Percentiles rank a stretch among this genome's conserved stretches.
Evolutionary conservation across 2,329 filamentous ascomycete species (phyloP).

Genomic region (Xylariomycetidae sp.): DNA sequence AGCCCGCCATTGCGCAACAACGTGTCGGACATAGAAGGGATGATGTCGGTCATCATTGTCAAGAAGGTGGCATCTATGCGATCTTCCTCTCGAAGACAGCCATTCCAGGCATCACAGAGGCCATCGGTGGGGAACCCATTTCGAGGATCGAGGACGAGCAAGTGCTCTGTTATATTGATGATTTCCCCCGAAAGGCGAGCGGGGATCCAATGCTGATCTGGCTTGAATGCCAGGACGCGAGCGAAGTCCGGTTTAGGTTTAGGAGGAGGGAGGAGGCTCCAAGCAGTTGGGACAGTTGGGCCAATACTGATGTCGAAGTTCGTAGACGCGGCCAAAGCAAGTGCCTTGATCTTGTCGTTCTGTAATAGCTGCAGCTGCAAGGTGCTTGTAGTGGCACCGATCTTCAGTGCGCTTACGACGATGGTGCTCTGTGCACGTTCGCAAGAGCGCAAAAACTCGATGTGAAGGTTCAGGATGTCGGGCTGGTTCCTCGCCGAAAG

Average conservation of each 20-base stretch:
- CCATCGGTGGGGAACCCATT: slow-evolving; percentile 13
- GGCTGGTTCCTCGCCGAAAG: slow-evolving; percentile 15
- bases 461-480: slow-evolving; percentile 19
- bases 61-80: slow-evolving; percentile 19
- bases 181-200: slow-evolving; percentile 14
- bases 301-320: slow-evolving; percentile 19
- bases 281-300: slow-evolving; percentile 9
- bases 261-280: slow-evolving; percentile 13
- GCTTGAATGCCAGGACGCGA: slow-evolving; percentile 6
- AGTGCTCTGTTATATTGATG: slow-evolving; percentile 10
- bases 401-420: slow-evolving; percentile 12
- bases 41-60: slow-evolving; percentile 20
- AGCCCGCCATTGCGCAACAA: slow-evolving; percentile 18
- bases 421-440: slow-evolving; percentile 15
- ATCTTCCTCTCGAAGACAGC: slow-evolving; percentile 11
- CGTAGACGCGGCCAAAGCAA: slow-evolving; percentile 18
- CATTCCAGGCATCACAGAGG: slow-evolving; percentile 20
- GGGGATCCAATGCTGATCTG: slow-evolving; percentile 20
- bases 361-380: slow-evolving; percentile 20
- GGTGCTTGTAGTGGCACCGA: slow-evolving; percentile 13
- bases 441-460: slow-evolving; percentile 22
- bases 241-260: slow-evolving; percentile 19
- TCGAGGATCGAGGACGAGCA: slow-evolving; percentile 17
- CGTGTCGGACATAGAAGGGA: slow-evolving; percentile 24
- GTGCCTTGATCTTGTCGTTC: slow-evolving; percentile 8